Evolutionary conservation across 176 grass and related monocot species (phyloP).

Genomic region (Areca catechu): DNA sequence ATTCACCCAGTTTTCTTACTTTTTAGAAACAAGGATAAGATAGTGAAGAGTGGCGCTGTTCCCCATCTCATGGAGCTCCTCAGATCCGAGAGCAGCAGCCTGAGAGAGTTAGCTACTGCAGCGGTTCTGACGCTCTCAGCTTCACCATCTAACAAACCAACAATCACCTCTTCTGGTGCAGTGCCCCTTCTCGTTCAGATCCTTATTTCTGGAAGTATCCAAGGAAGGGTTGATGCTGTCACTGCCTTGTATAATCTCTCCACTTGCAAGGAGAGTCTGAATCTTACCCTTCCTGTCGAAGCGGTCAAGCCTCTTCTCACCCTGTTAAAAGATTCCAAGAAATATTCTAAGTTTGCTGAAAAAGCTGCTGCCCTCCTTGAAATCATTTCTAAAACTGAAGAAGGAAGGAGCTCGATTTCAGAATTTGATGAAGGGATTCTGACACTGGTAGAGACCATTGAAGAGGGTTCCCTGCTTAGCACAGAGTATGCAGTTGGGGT

Average conservation of each 20-base stretch:
- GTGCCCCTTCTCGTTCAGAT: slow-evolving; percentile 20
- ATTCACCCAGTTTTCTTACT: neutral
- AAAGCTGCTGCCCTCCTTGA: slow-evolving; percentile 18
- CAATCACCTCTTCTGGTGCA: slow-evolving; percentile 10
- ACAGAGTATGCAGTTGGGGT: slow-evolving; percentile 17
- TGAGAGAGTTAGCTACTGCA: slow-evolving; percentile 21
- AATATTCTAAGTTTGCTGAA: slow-evolving; percentile 22
- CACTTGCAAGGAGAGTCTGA: slow-evolving; percentile 4
- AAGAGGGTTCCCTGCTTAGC: slow-evolving; percentile 19
- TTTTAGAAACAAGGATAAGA: slow-evolving; percentile 20
- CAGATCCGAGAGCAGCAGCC: slow-evolving; percentile 2
- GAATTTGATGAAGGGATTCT: slow-evolving; percentile 15
- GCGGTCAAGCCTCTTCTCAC: slow-evolving; percentile 19
- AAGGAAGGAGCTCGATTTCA: slow-evolving; percentile 10
- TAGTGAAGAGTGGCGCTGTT: slow-evolving; percentile 21
- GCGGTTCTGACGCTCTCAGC: slow-evolving; percentile 20
- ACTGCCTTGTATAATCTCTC: slow-evolving; percentile 22
- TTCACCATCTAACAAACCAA: slow-evolving; percentile 22
- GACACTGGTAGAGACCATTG: slow-evolving; percentile 17
- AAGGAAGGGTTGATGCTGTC: slow-evolving; percentile 24
- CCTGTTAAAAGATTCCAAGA: slow-evolving; percentile 19
- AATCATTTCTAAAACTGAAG: slow-evolving; percentile 14
- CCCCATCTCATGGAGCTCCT: slow-evolving; percentile 22
- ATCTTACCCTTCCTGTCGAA: slow-evolving; percentile 6
- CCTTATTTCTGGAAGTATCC: slow-evolving; percentile 15